These are phyloP conservation scores for Eucalyptus tenuipes DNA, from an alignment of 345 rosid genomes.

Conservation along the genomic window DNA sequence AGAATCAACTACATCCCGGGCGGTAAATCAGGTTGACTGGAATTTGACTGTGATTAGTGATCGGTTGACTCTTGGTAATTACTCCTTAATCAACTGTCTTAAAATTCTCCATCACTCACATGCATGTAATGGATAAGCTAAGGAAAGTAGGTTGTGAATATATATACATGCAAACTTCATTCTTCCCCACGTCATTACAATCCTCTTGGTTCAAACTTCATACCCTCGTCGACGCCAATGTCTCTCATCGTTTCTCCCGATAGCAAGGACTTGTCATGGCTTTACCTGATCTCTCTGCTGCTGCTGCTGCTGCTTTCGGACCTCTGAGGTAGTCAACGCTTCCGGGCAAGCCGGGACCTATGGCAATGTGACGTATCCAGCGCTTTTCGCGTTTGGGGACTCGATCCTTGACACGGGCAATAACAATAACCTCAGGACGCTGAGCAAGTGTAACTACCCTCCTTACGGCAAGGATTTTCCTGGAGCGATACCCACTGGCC, in stretches of 20 bases:
- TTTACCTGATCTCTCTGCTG: background rate
- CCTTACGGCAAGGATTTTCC: conserved; percentile 30
- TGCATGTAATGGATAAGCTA: background rate
- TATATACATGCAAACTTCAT: background rate
- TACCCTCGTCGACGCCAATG: background rate
- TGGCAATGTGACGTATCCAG: background rate
- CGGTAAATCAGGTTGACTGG: background rate
- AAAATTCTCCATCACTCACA: background rate
- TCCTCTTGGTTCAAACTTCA: background rate
- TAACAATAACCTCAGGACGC: conserved; percentile 6
- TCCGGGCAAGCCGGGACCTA: background rate
- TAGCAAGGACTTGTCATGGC: background rate
- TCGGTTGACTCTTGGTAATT: background rate
- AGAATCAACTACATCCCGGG: background rate
- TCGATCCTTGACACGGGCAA: conserved; percentile 31
- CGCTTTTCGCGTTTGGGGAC: conserved; percentile 28
- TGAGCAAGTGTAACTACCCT: conserved; percentile 18
- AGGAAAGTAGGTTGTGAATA: background rate
- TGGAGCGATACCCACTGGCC: conserved; percentile 15
- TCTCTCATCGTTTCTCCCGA: background rate
- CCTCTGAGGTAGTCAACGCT: background rate
- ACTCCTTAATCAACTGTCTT: background rate
- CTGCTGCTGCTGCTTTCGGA: background rate
- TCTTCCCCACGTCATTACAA: background rate
- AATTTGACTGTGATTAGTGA: background rate